Base-by-base conservation (phyloP, 331 rosid genomes). In the Malus hybrid region DNA sequence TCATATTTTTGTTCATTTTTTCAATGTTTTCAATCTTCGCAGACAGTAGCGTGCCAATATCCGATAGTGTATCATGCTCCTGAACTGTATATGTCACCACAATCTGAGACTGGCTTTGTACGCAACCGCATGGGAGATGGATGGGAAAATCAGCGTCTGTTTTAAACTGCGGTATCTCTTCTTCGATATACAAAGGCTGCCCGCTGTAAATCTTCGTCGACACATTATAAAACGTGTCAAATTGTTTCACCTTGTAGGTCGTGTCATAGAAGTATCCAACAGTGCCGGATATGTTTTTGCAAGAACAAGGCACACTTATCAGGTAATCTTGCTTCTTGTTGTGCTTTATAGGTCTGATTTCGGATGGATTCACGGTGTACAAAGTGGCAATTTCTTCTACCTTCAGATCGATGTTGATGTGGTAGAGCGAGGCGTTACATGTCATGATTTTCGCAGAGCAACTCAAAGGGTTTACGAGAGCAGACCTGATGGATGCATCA, bases 71-170 rank as follows among this genome's bases (percentile, higher is more conserved):
- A 59, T 93, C 97, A 20, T 18, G 61, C 1, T 33, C 10, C 81
- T 89, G 89, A 36, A 91, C 93, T 29, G 96, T 88, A 63, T 91
- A 93, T 1, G 93, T 89, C 54, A 85, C 96, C 68, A 91, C 90
- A 76, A 85, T 86, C 68, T 84, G 82, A 16, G 96, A 83, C 18
- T 82, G 85, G 68, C 78, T 81, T 50, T 83, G 80, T 4, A 78
- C 74, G 71, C 98, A 91, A 39, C 96, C 96, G 82, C 97, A 91
- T 2, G 86, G 87, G 80, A 93, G 83, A 82, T 84, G 77, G 32
- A 93, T 80, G 7, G 80, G 57, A 19, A 75, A 28, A 24, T 33
- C 20, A 4, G 28, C 36, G 13, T 28, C 73, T 8, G 65, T 42
- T 6, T 0, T 0, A 76, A 89, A 76, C 2, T 3, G 0, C 18